phyloP scores from a whole-genome alignment of 2,329 filamentous ascomycete genomes.

The Aspergillus felis region DNA sequence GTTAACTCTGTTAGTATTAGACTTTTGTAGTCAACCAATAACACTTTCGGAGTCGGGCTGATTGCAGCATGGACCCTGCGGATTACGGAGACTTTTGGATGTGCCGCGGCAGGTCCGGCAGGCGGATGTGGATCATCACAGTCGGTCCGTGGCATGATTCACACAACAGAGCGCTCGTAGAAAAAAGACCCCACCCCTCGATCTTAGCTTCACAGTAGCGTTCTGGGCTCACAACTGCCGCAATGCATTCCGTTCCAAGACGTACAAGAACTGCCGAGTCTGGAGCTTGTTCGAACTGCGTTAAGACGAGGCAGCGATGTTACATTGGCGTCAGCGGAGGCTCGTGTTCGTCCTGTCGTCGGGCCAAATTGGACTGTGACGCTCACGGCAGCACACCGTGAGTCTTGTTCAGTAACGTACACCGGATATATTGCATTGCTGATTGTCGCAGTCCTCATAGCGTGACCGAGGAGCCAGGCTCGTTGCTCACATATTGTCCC shows the following conservation, averaged over 20 bases:
- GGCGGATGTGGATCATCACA: background rate
- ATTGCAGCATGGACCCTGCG: background rate
- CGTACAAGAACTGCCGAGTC: slow-evolving; percentile 3
- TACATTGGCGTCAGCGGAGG: slow-evolving; percentile 8
- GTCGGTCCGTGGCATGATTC: background rate
- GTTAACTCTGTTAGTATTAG: no score
- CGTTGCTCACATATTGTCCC: background rate
- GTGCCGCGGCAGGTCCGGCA: background rate
- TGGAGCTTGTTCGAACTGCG: slow-evolving; percentile 6
- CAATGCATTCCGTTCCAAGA: background rate
- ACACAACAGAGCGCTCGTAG: background rate
- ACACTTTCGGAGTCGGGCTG: background rate
- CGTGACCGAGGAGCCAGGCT: background rate
- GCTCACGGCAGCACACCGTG: background rate
- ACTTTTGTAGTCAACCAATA: background rate
- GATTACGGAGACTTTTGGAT: background rate
- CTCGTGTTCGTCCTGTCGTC: slow-evolving; percentile 6
- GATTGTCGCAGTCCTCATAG: background rate
- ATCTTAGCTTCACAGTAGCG: background rate
- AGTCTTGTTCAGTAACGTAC: background rate
- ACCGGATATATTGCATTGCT: background rate
- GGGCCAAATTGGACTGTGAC: slow-evolving; percentile 3
- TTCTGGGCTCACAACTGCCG: background rate
- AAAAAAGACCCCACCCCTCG: background rate
- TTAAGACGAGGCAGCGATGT: slow-evolving; percentile 6